phyloP scores from a whole-genome alignment of 1,284 basidiomycete species.

The Ustilago hordei region DNA sequence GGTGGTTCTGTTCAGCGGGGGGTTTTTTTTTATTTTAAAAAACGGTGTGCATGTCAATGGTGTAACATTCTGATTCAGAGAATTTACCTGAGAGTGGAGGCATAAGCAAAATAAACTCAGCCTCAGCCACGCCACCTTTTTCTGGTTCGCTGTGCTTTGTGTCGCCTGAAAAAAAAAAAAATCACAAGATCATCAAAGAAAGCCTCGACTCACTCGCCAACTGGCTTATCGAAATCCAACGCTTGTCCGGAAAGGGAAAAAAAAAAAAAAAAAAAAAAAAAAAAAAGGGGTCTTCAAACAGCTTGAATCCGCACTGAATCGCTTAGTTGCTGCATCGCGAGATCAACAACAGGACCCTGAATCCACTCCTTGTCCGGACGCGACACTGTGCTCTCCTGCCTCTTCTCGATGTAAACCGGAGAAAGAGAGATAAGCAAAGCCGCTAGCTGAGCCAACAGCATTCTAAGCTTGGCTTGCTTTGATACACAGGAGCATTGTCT shows the following conservation, averaged over 20 bases:
- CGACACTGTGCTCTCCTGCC: slow-evolving; percentile 4
- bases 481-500: neutral
- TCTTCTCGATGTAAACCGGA: neutral
- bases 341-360: slow-evolving; percentile 27
- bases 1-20: neutral
- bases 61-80: neutral
- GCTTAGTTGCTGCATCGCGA: slow-evolving; percentile 4
- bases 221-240: slow-evolving; percentile 13
- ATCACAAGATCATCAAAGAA: neutral
- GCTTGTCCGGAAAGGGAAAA: neutral
- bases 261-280: neutral
- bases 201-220: neutral
- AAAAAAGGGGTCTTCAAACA: too few species aligned
- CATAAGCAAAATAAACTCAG: slow-evolving; percentile 19
- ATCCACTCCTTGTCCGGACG: neutral
- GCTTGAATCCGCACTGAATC: neutral
- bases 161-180: slow-evolving; percentile 12
- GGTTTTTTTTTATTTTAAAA: neutral
- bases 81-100: slow-evolving; percentile 19
- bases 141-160: neutral
- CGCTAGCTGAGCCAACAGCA: neutral
- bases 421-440: neutral
- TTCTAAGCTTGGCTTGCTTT: too few species aligned
- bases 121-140: slow-evolving; percentile 2
- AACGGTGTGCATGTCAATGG: neutral